Conservation (phyloP, 257 asterid genomes). For the Voacanga thouarsii region DNA sequence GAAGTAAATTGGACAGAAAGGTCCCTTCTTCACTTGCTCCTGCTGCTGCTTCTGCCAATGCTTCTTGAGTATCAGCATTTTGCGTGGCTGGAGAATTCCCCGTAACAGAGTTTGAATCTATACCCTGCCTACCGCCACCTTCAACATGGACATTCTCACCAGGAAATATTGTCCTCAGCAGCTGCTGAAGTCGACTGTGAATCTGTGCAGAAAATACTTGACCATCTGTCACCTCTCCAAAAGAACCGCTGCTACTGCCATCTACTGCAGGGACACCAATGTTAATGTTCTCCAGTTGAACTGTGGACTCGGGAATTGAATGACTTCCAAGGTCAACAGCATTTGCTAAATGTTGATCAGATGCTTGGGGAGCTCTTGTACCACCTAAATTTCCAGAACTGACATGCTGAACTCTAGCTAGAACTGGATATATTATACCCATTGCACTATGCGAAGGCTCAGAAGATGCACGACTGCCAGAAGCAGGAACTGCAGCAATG, state of each 20-base stretch:
- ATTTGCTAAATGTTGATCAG: constrained; percentile 38
- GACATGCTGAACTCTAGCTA: constrained; percentile 69
- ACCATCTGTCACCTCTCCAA: constrained; percentile 40
- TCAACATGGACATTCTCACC: constrained; percentile 40
- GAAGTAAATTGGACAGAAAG: constrained; percentile 60
- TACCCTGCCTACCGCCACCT: constrained; percentile 20
- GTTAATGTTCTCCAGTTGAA: constrained; percentile 39
- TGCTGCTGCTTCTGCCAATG: constrained; percentile 27
- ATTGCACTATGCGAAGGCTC: constrained; percentile 67
- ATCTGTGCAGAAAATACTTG: constrained; percentile 42
- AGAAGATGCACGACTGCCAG: constrained; percentile 39
- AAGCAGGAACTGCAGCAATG: constrained; percentile 54
- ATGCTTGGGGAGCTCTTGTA: constrained; percentile 44
- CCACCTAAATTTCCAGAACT: constrained; percentile 38
- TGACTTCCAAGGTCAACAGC: constrained; percentile 30
- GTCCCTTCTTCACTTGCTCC: constrained; percentile 57
- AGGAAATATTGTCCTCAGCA: constrained; percentile 47
- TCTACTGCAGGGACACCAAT: constrained; percentile 32
- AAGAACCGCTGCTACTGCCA: constrained; percentile 28
- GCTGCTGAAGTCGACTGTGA: constrained; percentile 54
- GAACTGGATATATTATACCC: constrained; percentile 71
- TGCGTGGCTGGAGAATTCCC: constrained; percentile 35
- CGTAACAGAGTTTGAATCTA: constrained; percentile 24
- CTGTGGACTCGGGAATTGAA: constrained; percentile 37
- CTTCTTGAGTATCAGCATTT: constrained; percentile 30